A percentile compares a stretch with the other conserved stretches of the same genome.
These are phyloP conservation scores for Tuber brumale DNA, from an alignment of 495 filamentous ascomycete species.

Conservation along the genomic window DNA sequence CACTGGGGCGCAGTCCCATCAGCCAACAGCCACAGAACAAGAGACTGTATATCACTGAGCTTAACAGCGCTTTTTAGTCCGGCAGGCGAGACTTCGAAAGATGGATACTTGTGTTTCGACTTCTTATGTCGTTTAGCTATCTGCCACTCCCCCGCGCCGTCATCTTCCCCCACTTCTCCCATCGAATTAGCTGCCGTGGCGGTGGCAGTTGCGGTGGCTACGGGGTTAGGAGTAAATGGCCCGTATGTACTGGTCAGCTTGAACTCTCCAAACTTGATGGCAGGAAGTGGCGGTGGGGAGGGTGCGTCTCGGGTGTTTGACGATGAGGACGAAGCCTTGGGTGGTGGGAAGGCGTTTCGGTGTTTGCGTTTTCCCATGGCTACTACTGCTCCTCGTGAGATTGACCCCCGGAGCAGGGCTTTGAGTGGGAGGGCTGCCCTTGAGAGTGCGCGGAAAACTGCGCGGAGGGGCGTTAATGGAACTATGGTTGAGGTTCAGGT, in stretches of 20 bases:
- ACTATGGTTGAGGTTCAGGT: not conserved
- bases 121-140: slow-evolving; percentile 33
- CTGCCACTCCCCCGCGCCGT: slow-evolving; percentile 28
- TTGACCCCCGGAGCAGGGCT: not conserved
- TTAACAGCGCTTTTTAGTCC: slow-evolving; percentile 68
- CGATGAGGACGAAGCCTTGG: not conserved
- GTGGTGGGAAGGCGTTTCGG: slow-evolving; percentile 8
- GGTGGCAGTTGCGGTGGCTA: slow-evolving; percentile 1
- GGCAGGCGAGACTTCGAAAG: slow-evolving; percentile 59
- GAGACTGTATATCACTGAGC: slow-evolving; percentile 67
- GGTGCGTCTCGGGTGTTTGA: not conserved
- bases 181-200: slow-evolving; percentile 6
- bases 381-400: not conserved
- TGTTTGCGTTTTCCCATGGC: slow-evolving; percentile 22
- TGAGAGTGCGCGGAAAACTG: slow-evolving; percentile 1
- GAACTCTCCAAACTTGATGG: slow-evolving; percentile 27
- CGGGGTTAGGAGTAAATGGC: not conserved
- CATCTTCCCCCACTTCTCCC: not conserved
- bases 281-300: slow-evolving; percentile 15
- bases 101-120: slow-evolving; percentile 58
- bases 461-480: not conserved
- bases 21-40: slow-evolving; percentile 83
- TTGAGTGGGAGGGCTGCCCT: not conserved
- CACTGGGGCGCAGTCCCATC: slow-evolving; percentile 80
- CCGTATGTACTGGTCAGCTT: slow-evolving; percentile 26